Evolutionary conservation across 495 filamentous ascomycete species (phyloP).

Genomic region (Oidiodendron maius): DNA sequence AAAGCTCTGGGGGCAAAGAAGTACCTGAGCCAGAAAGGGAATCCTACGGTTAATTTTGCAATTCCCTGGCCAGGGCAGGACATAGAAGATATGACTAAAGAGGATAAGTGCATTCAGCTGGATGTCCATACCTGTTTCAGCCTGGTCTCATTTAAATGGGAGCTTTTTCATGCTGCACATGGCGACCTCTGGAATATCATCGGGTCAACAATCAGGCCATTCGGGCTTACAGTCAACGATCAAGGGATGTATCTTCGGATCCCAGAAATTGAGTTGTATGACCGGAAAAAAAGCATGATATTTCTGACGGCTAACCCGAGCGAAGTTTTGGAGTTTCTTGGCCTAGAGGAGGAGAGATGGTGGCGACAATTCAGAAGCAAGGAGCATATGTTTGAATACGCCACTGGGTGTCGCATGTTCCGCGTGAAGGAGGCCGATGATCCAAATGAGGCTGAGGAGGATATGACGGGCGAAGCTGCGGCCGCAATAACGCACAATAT

Average conservation of each 20-base stretch:
- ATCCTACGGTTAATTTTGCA: slow-evolving; percentile 33
- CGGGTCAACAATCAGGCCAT: slow-evolving; percentile 50
- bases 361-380: slow-evolving; percentile 38
- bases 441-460: slow-evolving; percentile 7
- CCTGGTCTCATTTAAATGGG: slow-evolving; percentile 45
- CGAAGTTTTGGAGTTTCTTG: slow-evolving; percentile 51
- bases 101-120: slow-evolving; percentile 49
- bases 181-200: slow-evolving; percentile 64
- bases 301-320: slow-evolving; percentile 48
- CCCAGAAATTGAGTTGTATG: slow-evolving; percentile 50
- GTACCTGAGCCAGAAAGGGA: slow-evolving; percentile 20
- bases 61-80: slow-evolving; percentile 39
- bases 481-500: slow-evolving; percentile 6
- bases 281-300: slow-evolving; percentile 49
- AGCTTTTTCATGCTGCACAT: slow-evolving; percentile 54
- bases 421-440: slow-evolving; percentile 23
- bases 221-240: slow-evolving; percentile 58
- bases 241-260: slow-evolving; percentile 53
- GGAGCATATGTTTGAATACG: slow-evolving; percentile 52
- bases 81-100: slow-evolving; percentile 7
- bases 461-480: slow-evolving; percentile 13
- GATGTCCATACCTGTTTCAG: slow-evolving; percentile 50
- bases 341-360: slow-evolving; percentile 38
- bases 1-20: slow-evolving; percentile 25
- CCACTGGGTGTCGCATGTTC: slow-evolving; percentile 47